A percentile compares a stretch with the other conserved stretches of the same genome.
phyloP scores from a whole-genome alignment of 139 green algal species.

The Chlamydomonas sp. region DNA sequence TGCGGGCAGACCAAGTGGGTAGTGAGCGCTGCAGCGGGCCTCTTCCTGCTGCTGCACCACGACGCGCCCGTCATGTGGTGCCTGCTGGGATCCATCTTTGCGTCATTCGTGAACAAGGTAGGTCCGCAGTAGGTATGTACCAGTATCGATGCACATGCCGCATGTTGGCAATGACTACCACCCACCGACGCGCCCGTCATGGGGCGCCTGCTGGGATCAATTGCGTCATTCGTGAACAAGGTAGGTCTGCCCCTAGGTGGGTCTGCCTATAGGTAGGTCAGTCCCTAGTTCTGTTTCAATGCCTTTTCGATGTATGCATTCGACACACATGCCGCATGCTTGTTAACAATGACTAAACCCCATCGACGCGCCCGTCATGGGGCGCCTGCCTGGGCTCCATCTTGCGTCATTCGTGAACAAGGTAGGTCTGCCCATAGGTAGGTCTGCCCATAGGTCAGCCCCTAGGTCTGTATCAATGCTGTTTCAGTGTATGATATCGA shows the following conservation, averaged over 20 bases:
- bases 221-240: background rate
- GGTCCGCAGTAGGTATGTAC: too few species aligned
- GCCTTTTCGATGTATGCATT: too few species aligned
- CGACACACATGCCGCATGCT: background rate
- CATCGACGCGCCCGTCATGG: background rate
- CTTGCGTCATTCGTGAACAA: background rate
- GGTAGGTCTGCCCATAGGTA: too few species aligned
- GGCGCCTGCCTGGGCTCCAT: background rate
- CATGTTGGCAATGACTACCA: too few species aligned
- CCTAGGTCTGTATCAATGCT: too few species aligned
- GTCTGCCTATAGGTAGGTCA: too few species aligned
- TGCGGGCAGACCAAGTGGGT: constrained; percentile 3
- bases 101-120: background rate
- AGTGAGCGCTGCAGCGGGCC: background rate
- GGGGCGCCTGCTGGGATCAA: background rate
- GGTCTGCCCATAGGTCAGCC: too few species aligned
- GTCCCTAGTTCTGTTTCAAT: too few species aligned
- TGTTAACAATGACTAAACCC: background rate
- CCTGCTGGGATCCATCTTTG: background rate
- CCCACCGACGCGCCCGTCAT: background rate
- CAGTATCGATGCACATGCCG: too few species aligned
- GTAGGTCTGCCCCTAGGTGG: too few species aligned
- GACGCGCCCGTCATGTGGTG: background rate
- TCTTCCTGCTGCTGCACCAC: background rate
- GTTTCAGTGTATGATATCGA: too few species aligned